Conservation (phyloP, 1,139 yeast genomes). For the Petasospora fabianii region DNA sequence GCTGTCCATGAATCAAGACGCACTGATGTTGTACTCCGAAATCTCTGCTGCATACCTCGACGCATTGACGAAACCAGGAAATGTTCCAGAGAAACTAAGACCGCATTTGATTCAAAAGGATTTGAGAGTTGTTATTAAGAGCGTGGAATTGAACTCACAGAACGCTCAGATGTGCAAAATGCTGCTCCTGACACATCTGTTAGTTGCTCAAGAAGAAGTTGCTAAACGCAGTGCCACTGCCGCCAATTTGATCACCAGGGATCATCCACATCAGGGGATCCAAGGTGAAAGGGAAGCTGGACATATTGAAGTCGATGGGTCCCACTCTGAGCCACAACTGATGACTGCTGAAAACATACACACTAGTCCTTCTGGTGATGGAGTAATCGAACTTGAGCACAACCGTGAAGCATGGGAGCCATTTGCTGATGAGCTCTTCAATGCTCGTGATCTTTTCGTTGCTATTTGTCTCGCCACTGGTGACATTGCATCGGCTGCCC, state of each 20-base stretch:
- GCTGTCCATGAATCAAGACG: constrained; percentile 56
- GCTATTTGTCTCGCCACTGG: constrained; percentile 67
- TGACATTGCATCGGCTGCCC: constrained; percentile 59
- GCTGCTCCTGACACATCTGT: constrained; percentile 57
- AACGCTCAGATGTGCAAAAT: constrained; percentile 56
- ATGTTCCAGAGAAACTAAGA: constrained; percentile 34
- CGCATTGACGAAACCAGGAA: constrained; percentile 41
- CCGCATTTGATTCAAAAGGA: constrained; percentile 71
- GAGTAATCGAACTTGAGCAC: constrained; percentile 23
- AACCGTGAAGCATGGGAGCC: constrained; percentile 61
- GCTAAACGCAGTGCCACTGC: constrained; percentile 30
- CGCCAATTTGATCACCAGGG: constrained; percentile 19
- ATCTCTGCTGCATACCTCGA: constrained; percentile 60
- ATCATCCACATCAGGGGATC: constrained; percentile 10
- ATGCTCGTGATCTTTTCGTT: constrained; percentile 65
- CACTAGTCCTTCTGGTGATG: constrained; percentile 1
- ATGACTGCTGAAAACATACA: constrained; percentile 5
- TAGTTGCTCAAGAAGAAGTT: constrained; percentile 63
- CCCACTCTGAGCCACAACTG: constrained; percentile 6
- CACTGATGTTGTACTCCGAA: constrained; percentile 63
- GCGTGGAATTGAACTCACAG: constrained; percentile 51
- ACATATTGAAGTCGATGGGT: background rate
- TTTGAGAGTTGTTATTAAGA: constrained; percentile 62
- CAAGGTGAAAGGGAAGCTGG: background rate
- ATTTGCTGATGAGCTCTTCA: constrained; percentile 70